Percentiles rank a stretch among this genome's conserved stretches.
Conservation (phyloP, 1,284 basidiomycete species). For the Trametes polyzona region DNA sequence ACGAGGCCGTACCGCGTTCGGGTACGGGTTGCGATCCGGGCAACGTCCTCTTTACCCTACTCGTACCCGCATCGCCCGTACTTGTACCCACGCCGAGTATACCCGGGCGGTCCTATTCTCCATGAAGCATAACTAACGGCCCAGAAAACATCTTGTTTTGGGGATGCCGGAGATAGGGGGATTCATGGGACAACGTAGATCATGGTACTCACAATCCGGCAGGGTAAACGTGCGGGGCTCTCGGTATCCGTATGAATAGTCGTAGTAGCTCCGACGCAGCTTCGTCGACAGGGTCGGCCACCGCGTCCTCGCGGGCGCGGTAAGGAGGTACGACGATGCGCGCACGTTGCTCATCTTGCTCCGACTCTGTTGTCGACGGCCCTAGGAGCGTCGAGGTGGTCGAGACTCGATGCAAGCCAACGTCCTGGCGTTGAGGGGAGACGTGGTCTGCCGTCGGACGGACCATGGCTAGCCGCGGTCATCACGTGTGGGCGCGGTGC, state of each 20-base stretch:
- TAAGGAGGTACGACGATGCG: constrained; percentile 16
- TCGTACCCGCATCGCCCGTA: too few species aligned
- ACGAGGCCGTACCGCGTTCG: too few species aligned
- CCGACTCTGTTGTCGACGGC: background rate
- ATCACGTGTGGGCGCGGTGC: constrained; percentile 19
- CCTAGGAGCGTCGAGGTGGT: background rate
- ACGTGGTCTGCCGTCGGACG: constrained; percentile 4
- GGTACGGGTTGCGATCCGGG: background rate
- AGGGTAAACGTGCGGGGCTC: constrained; percentile 65
- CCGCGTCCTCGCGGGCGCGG: constrained; percentile 19
- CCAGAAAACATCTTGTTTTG: too few species aligned
- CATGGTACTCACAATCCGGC: constrained; percentile 69
- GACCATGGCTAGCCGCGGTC: constrained; percentile 13
- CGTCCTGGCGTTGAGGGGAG: background rate
- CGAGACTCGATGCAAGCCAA: background rate
- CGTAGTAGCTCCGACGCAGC: constrained; percentile 58
- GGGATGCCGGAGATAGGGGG: too few species aligned
- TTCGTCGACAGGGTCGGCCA: constrained; percentile 19
- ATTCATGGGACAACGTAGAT: too few species aligned
- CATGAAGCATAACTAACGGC: too few species aligned
- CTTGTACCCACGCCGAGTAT: too few species aligned
- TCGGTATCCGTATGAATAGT: constrained; percentile 83
- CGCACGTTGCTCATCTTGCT: constrained; percentile 15
- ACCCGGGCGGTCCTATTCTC: too few species aligned
- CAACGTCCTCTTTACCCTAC: too few species aligned